These are phyloP conservation scores for Cryptosporidium xiaoi DNA, from an alignment of 169 alveolate species.

Conservation along the genomic window DNA sequence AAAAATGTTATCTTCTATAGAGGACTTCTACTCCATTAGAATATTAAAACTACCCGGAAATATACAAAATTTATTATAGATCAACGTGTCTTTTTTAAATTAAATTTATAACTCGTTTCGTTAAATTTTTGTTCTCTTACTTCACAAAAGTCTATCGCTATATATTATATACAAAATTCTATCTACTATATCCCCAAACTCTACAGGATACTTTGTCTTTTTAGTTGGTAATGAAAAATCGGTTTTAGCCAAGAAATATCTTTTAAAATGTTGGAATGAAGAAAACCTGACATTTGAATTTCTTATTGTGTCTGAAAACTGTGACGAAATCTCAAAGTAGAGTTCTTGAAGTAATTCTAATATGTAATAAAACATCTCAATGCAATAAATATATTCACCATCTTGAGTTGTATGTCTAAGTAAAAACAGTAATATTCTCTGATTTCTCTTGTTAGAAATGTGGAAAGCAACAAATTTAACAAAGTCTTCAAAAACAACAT, in stretches of 20 bases:
- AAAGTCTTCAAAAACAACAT: constrained; percentile 25
- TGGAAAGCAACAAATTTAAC: constrained; percentile 26
- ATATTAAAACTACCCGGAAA: constrained; percentile 46
- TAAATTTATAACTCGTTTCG: too few relatives aligned
- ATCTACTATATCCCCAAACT: too few relatives aligned
- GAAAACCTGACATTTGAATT: not conserved
- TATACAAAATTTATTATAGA: constrained; percentile 8
- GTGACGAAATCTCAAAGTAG: constrained; percentile 5
- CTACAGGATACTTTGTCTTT: too few relatives aligned
- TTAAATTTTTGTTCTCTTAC: too few relatives aligned
- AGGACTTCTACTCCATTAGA: constrained; percentile 41
- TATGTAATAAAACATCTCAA: constrained; percentile 37
- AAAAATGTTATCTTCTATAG: constrained; percentile 20
- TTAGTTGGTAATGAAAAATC: too few relatives aligned
- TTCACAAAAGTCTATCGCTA: too few relatives aligned
- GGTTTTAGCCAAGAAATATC: too few relatives aligned
- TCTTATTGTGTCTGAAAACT: not conserved
- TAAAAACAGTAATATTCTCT: constrained; percentile 12
- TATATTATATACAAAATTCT: too few relatives aligned
- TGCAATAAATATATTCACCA: constrained; percentile 35
- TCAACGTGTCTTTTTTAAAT: not conserved
- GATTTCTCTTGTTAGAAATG: constrained; percentile 5
- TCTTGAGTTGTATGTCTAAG: constrained; percentile 43
- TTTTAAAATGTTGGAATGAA: too few relatives aligned
- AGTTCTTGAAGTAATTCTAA: constrained; percentile 7